phyloP scores from a whole-genome alignment of 2,329 filamentous ascomycete genomes.

The Didymella keratinophila region DNA sequence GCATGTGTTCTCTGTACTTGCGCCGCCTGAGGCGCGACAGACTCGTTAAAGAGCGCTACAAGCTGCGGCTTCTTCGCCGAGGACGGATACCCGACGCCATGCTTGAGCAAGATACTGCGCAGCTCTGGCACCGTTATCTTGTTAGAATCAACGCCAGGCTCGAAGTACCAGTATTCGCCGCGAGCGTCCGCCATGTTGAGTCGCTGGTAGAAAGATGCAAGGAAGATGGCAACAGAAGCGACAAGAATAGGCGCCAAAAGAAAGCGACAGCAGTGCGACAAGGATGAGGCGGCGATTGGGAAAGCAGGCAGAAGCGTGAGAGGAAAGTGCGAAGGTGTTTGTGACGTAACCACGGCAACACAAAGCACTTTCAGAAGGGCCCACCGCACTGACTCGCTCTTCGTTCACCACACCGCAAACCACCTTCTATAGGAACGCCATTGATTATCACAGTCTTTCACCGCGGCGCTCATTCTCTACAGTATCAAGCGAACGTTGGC shows the following conservation, averaged over 20 bases:
- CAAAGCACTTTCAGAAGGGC: not conserved
- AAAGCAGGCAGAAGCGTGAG: slow-evolving; percentile 15
- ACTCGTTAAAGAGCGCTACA: slow-evolving; percentile 80
- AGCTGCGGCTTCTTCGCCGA: slow-evolving; percentile 92
- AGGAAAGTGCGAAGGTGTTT: slow-evolving; percentile 16
- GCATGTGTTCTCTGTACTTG: slow-evolving; percentile 78
- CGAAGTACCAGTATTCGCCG: slow-evolving; percentile 69
- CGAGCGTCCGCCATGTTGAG: slow-evolving; percentile 44
- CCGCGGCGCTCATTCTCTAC: too few relatives aligned
- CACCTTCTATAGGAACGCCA: not conserved
- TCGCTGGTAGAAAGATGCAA: slow-evolving; percentile 1
- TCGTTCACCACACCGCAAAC: not conserved
- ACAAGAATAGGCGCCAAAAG: slow-evolving; percentile 2
- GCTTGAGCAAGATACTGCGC: slow-evolving; percentile 87
- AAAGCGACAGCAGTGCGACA: slow-evolving; percentile 10
- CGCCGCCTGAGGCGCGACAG: slow-evolving; percentile 79
- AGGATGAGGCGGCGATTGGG: slow-evolving; percentile 14
- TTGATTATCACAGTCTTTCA: too few relatives aligned
- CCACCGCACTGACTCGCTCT: slow-evolving; percentile 8
- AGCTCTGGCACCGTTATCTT: slow-evolving; percentile 86
- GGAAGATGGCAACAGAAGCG: not conserved
- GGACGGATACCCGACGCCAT: slow-evolving; percentile 84
- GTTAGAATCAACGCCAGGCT: slow-evolving; percentile 83
- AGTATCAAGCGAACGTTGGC: too few relatives aligned
- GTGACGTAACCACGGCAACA: slow-evolving; percentile 22